Evolutionary conservation across 257 asterid species (phyloP).

Genomic region (Osmanthus fragrans): DNA sequence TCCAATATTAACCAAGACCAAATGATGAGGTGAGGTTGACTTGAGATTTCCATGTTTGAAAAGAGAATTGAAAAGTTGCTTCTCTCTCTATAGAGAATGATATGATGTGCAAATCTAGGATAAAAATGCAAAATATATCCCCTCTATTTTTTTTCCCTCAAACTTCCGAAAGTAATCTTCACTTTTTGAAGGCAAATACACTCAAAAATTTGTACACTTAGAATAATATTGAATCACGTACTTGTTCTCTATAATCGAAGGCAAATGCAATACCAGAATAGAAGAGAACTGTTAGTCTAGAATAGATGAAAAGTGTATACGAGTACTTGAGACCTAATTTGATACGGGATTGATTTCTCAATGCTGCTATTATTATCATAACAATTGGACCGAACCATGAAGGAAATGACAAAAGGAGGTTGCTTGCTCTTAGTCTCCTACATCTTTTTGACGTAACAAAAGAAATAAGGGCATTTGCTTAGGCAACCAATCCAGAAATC

Average conservation of each 20-base stretch:
- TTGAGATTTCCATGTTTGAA: slow-evolving; percentile 56
- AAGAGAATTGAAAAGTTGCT: slow-evolving; percentile 34
- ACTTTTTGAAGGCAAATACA: background rate
- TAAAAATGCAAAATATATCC: background rate
- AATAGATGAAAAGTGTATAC: too few relatives aligned
- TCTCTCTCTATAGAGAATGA: slow-evolving; percentile 18
- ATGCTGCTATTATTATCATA: too few relatives aligned
- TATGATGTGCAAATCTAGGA: slow-evolving; percentile 6
- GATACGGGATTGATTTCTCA: too few relatives aligned
- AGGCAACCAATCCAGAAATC: too few relatives aligned
- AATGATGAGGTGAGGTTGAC: slow-evolving; percentile 68
- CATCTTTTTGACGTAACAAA: too few relatives aligned
- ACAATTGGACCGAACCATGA: too few relatives aligned
- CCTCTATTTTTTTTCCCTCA: background rate
- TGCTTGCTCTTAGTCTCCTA: too few relatives aligned
- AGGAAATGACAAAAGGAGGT: too few relatives aligned
- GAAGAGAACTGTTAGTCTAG: too few relatives aligned
- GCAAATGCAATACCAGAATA: too few relatives aligned
- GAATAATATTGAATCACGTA: background rate
- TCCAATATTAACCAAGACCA: slow-evolving; percentile 47
- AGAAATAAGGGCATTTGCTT: too few relatives aligned
- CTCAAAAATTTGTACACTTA: background rate
- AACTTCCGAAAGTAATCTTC: background rate
- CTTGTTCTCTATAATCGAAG: background rate
- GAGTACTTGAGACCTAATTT: too few relatives aligned